Percentiles rank a stretch among this genome's conserved stretches.
phyloP scores from a whole-genome alignment of 768 basidiomycete genomes.

The Trametopsis cervina region DNA sequence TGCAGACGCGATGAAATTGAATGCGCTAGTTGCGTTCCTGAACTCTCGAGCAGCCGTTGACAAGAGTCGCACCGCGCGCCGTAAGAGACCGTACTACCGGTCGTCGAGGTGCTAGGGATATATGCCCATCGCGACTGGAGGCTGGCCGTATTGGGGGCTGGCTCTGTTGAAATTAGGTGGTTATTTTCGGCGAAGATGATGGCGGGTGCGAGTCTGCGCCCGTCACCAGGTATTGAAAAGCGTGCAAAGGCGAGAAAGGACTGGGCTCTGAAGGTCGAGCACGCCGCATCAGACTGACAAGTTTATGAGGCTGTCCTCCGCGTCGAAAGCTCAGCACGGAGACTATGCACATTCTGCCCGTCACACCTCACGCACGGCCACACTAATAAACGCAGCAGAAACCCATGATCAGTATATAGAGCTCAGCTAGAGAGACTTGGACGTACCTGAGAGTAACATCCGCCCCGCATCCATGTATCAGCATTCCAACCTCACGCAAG shows the following conservation, averaged over 20 bases:
- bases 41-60: too few relatives aligned
- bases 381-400: slow-evolving; percentile 63
- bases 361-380: slow-evolving; percentile 64
- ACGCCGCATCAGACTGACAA: slow-evolving; percentile 74
- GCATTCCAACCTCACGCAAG: slow-evolving; percentile 55
- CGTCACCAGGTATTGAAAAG: slow-evolving; percentile 54
- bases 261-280: slow-evolving; percentile 71
- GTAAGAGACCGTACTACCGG: too few relatives aligned
- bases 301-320: too few relatives aligned
- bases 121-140: too few relatives aligned
- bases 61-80: too few relatives aligned
- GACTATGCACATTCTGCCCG: slow-evolving; percentile 40
- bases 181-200: slow-evolving; percentile 72
- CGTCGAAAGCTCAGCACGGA: too few relatives aligned
- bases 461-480: slow-evolving; percentile 49
- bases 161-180: too few relatives aligned
- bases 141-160: too few relatives aligned
- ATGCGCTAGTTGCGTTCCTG: too few relatives aligned
- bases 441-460: slow-evolving; percentile 51
- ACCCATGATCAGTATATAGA: slow-evolving; percentile 9
- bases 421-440: not conserved
- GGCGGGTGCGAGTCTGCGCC: slow-evolving; percentile 67
- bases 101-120: too few relatives aligned
- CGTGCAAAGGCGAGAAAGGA: slow-evolving; percentile 69
- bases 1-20: too few relatives aligned